Evolutionary conservation across 805 yeast species (phyloP).

Genomic region (Monosporozyma unispora): DNA sequence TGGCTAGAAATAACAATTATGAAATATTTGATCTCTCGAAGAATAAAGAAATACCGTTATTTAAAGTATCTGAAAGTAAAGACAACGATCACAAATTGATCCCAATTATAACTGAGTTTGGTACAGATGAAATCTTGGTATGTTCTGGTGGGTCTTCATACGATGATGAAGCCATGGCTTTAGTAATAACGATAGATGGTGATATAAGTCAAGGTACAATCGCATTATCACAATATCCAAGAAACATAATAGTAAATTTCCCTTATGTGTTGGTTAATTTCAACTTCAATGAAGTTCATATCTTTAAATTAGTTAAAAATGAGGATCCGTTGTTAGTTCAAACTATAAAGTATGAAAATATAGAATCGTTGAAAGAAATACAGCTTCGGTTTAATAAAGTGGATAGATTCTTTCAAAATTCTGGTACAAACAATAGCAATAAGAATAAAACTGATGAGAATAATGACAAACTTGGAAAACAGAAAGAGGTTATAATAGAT

Average conservation of each 20-base stretch:
- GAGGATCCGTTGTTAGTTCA: slow-evolving; percentile 16
- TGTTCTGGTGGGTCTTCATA: slow-evolving; percentile 23
- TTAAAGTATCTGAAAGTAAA: slow-evolving; percentile 22
- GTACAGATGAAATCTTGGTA: slow-evolving; percentile 17
- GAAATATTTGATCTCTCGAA: slow-evolving; percentile 18
- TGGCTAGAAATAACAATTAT: slow-evolving; percentile 18
- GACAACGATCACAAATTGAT: slow-evolving; percentile 6
- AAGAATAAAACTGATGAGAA: slow-evolving; percentile 1
- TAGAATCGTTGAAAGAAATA: slow-evolving; percentile 1
- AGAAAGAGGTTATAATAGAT: slow-evolving; percentile 12
- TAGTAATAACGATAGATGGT: slow-evolving; percentile 25
- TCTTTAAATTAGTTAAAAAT: slow-evolving; percentile 6
- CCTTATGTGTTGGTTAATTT: slow-evolving; percentile 22
- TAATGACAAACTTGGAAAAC: too few relatives aligned
- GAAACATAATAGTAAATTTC: slow-evolving; percentile 12
- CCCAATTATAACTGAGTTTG: slow-evolving; percentile 19
- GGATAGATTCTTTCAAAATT: slow-evolving; percentile 10
- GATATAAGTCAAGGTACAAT: slow-evolving; percentile 27
- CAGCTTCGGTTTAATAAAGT: slow-evolving; percentile 9
- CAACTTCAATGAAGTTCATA: slow-evolving; percentile 5
- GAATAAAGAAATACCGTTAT: slow-evolving; percentile 16
- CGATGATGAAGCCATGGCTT: slow-evolving; percentile 24
- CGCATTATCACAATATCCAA: slow-evolving; percentile 23
- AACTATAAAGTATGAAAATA: neutral
- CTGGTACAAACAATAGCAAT: slow-evolving; percentile 5